Evolutionary conservation across 768 basidiomycete species (phyloP), one percentile per base, ranked within the genome.

Genomic region (Termitomyces heimii): DNA sequence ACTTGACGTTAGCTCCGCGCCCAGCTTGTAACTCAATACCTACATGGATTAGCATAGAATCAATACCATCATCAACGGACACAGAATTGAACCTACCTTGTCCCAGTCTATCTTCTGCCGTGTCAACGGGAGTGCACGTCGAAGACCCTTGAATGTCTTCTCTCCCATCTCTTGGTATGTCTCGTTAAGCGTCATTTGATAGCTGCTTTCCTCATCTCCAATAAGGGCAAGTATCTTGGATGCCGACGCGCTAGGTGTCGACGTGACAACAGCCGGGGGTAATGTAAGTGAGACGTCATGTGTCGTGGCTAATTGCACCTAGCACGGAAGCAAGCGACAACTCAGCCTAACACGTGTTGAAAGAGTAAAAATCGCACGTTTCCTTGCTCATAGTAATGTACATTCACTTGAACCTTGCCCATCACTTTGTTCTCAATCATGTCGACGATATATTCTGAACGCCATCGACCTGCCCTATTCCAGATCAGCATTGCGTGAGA

Each of bases 301-400:
- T 5, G 76, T 84, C 13, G 94, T 89, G 28, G 85, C 78, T 32
- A 99, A 80, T 81, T 98, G 97, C 32, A 98, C 95, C 92, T 98
- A 46, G 43, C 1, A 26, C n/a, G 37, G 26, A 39, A 52, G 37
- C 26, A 32, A 29, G 22, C 16, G 42, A 56, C 39, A 57, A 31
- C 58, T 44, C 43, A 5, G 51, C 16, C 40, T 22, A 45, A 37
- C 4, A 53, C 40, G 26, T 14, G 5, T 20, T 31, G 18, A 35
- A 49, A 10, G 28, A 34, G 22, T 34, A 45, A 20, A 35, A 28
- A 5, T 63, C 85, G 51, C 55, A 95, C 93, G 68, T 95, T 96
- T 63, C 96, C 96, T 68, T 97, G 93, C 70, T 99, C 97, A 66
- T 95, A 98, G 67, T 98, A 98, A 70, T 99, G 97, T 13, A 98